phyloP scores from a whole-genome alignment of 257 asterid genomes.

The Solanum okadae region DNA sequence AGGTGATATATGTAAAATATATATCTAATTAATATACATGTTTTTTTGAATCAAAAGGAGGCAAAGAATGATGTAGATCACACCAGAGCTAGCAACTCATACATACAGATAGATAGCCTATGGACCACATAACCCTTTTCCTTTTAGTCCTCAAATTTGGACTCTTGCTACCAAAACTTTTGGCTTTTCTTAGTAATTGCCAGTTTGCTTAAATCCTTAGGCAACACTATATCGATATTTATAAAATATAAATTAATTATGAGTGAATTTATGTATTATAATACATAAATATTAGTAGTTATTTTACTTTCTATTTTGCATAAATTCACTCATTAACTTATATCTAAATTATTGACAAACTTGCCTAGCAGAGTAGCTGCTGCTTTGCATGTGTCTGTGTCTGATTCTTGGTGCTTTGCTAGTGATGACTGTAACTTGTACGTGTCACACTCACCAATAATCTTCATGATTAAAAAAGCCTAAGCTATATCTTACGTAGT shows the following conservation, averaged over 20 bases:
- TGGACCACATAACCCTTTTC: slow-evolving; percentile 32
- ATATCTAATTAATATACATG: too few species aligned
- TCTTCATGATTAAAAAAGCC: slow-evolving; percentile 6
- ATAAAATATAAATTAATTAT: too few species aligned
- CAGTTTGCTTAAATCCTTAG: not conserved
- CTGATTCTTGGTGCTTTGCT: not conserved
- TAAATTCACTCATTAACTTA: too few species aligned
- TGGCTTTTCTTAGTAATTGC: not conserved
- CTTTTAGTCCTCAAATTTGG: not conserved
- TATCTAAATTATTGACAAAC: not conserved
- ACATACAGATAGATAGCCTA: slow-evolving; percentile 25
- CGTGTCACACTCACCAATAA: slow-evolving; percentile 13
- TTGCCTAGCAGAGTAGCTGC: not conserved
- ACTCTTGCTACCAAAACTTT: not conserved
- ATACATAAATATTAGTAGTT: too few species aligned
- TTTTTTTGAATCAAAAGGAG: not conserved
- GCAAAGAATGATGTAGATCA: slow-evolving; percentile 27
- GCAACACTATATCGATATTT: too few species aligned
- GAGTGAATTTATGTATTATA: too few species aligned
- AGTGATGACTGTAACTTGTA: slow-evolving; percentile 13
- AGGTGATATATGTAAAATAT: not conserved
- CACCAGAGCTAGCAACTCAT: slow-evolving; percentile 16
- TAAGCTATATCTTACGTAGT: not conserved
- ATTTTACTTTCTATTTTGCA: too few species aligned
- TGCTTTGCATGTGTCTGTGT: not conserved